These are phyloP conservation scores for Combretum micranthum DNA, from an alignment of 345 rosid genomes.

Conservation along the genomic window DNA sequence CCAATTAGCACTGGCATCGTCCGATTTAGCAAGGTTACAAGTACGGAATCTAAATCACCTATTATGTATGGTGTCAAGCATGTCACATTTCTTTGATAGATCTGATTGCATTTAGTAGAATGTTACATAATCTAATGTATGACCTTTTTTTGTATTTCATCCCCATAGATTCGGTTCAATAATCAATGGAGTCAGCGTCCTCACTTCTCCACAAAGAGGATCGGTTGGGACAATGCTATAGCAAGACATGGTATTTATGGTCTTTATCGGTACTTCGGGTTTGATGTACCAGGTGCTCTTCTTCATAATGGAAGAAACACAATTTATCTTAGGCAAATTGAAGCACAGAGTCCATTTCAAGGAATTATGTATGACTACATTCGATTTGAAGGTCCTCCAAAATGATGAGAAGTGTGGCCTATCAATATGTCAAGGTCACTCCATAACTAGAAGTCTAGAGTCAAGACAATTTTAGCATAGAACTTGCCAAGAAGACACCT, in stretches of 20 bases:
- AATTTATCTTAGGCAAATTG: conserved; percentile 24
- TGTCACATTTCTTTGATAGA: not conserved
- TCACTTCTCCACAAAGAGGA: conserved; percentile 13
- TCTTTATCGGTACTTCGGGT: conserved; percentile 20
- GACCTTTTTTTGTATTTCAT: too few relatives aligned
- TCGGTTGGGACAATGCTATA: conserved; percentile 35
- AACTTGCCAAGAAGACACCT: too few relatives aligned
- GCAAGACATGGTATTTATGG: conserved; percentile 38
- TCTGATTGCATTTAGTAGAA: not conserved
- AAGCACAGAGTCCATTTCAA: not conserved
- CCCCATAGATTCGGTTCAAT: conserved; percentile 9
- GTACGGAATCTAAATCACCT: not conserved
- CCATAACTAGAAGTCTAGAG: too few relatives aligned
- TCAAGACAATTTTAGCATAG: too few relatives aligned
- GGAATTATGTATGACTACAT: too few relatives aligned
- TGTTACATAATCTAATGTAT: too few relatives aligned
- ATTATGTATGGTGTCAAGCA: too few relatives aligned
- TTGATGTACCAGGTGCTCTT: conserved; percentile 9
- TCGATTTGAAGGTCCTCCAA: too few relatives aligned
- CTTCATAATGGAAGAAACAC: conserved; percentile 19
- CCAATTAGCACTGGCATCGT: conserved; percentile 33
- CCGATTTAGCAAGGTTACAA: not conserved
- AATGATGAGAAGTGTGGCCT: too few relatives aligned
- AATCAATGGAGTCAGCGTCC: conserved; percentile 3
- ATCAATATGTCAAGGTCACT: too few relatives aligned